phyloP scores from a whole-genome alignment of 2,329 filamentous ascomycete genomes.

The Cladorrhinum sp. region DNA sequence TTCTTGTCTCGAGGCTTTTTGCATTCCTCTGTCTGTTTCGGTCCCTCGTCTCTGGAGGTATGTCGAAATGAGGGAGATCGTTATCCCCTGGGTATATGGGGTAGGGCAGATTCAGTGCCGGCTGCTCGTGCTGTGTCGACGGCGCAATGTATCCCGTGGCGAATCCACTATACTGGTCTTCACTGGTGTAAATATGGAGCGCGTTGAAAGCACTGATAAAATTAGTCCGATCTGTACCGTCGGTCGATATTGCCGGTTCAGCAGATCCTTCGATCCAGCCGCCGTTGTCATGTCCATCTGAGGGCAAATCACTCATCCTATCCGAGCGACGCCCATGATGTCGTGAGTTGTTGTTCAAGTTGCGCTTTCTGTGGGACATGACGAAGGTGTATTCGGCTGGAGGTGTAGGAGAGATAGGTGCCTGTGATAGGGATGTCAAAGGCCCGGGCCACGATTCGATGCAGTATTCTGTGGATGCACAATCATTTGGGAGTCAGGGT shows the following conservation, averaged over 20 bases:
- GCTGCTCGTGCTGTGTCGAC: background rate
- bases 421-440: too few species aligned
- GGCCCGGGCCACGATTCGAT: too few species aligned
- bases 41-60: background rate
- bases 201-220: background rate
- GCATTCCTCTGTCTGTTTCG: background rate
- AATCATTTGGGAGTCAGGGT: background rate
- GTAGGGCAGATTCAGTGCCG: background rate
- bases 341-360: too few species aligned
- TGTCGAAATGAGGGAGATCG: background rate
- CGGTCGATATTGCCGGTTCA: background rate
- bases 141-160: background rate
- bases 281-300: background rate
- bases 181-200: background rate
- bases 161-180: background rate
- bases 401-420: too few species aligned
- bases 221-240: background rate
- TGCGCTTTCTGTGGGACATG: too few species aligned
- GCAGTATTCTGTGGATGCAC: background rate
- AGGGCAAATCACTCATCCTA: too few species aligned
- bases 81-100: background rate
- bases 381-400: too few species aligned
- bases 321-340: too few species aligned
- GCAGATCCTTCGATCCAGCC: background rate
- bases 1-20: background rate